phyloP scores from a whole-genome alignment of 2,329 filamentous ascomycete species.

The Sporothrix luriei region DNA sequence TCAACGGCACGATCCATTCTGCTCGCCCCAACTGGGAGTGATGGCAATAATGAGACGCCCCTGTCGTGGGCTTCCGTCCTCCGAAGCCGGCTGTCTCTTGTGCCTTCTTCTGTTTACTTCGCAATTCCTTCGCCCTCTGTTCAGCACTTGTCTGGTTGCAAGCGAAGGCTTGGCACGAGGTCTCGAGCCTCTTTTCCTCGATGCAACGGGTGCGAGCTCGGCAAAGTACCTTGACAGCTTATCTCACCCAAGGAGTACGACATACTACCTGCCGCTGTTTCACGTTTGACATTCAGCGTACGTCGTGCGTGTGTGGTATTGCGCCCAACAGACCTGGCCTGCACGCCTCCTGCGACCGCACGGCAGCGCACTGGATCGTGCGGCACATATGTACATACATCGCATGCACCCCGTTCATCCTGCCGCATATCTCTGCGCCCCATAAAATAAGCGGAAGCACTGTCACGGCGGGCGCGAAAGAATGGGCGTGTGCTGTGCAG shows the following conservation, averaged over 20 bases:
- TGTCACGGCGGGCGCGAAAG: slow-evolving; percentile 16
- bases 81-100: too few species aligned
- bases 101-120: background rate
- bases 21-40: background rate
- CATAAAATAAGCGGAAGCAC: slow-evolving; percentile 10
- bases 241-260: background rate
- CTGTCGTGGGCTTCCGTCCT: too few species aligned
- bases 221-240: background rate
- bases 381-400: too few species aligned
- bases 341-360: slow-evolving; percentile 2
- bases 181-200: slow-evolving; percentile 22
- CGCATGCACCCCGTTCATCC: background rate
- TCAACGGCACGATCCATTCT: background rate
- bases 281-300: too few species aligned
- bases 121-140: background rate
- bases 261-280: too few species aligned
- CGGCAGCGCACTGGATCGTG: slow-evolving; percentile 20
- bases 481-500: background rate
- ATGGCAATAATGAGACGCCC: too few species aligned
- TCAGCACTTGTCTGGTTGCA: slow-evolving; percentile 3
- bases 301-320: too few species aligned
- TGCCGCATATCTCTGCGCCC: background rate
- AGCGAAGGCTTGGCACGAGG: slow-evolving; percentile 23
- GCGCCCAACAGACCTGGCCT: background rate
- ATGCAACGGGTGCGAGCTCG: background rate